Conservation (phyloP, 139 green algal genomes). For the Closterium sp. region DNA sequence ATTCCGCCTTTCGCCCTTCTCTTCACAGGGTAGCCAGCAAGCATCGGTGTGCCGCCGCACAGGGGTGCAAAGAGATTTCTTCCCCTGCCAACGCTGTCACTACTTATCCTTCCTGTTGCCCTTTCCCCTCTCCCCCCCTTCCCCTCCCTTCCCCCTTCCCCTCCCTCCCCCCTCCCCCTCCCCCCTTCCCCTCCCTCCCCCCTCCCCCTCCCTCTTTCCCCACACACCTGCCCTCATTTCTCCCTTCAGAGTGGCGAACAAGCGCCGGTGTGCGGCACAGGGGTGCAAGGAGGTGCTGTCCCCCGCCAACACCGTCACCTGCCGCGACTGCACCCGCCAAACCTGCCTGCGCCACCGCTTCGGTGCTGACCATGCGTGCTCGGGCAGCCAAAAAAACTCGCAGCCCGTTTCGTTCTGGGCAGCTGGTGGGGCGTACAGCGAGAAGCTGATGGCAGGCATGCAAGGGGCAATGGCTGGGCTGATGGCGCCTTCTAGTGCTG, state of each 20-base stretch:
- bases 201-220: not conserved
- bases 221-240: not conserved
- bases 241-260: conserved; percentile 25
- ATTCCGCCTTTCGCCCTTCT: not conserved
- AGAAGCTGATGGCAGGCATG: conserved; percentile 8
- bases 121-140: too few relatives aligned
- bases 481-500: not conserved
- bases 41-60: too few relatives aligned
- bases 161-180: too few relatives aligned
- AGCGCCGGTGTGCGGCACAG: conserved; percentile 34
- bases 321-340: conserved; percentile 29
- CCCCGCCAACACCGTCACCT: conserved; percentile 47
- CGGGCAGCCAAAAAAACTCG: not conserved
- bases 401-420: conserved; percentile 1
- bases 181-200: not conserved
- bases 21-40: not conserved
- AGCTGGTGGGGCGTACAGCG: not conserved
- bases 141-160: too few relatives aligned
- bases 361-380: conserved; percentile 36
- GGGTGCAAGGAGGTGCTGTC: conserved; percentile 47
- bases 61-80: too few relatives aligned
- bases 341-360: conserved; percentile 49
- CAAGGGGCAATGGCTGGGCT: not conserved
- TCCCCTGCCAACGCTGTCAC: too few relatives aligned
- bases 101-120: too few relatives aligned